Evolutionary conservation across 495 filamentous ascomycete genomes (phyloP).

Genomic region (Hyaloscypha finlandica): DNA sequence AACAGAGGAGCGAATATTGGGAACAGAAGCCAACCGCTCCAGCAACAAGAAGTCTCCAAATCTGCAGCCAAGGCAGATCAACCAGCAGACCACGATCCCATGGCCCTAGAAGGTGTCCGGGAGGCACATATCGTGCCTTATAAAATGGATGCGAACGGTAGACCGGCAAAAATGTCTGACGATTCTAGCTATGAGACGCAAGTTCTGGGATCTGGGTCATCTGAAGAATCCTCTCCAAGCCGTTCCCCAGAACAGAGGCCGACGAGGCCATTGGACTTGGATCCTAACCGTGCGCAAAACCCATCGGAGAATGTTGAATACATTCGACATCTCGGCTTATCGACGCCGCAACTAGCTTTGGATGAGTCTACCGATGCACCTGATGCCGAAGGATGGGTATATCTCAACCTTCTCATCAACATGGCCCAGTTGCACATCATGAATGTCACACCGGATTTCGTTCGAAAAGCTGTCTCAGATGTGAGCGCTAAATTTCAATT

Average conservation of each 20-base stretch:
- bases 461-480: slow-evolving; percentile 64
- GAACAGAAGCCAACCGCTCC: slow-evolving; percentile 45
- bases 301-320: slow-evolving; percentile 75
- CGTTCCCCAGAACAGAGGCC: slow-evolving; percentile 60
- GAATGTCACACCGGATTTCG: slow-evolving; percentile 72
- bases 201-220: not conserved
- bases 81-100: not conserved
- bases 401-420: slow-evolving; percentile 78
- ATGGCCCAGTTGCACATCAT: slow-evolving; percentile 80
- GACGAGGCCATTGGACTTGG: slow-evolving; percentile 70
- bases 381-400: slow-evolving; percentile 69
- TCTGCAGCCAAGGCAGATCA: slow-evolving; percentile 38
- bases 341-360: slow-evolving; percentile 41
- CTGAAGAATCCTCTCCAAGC: slow-evolving; percentile 8
- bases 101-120: slow-evolving; percentile 43
- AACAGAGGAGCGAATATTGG: slow-evolving; percentile 48
- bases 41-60: slow-evolving; percentile 59
- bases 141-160: slow-evolving; percentile 20
- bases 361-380: slow-evolving; percentile 48
- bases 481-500: slow-evolving; percentile 71
- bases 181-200: slow-evolving; percentile 15
- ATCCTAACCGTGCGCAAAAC: slow-evolving; percentile 65
- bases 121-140: slow-evolving; percentile 51
- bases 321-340: slow-evolving; percentile 68
- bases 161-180: not conserved